Percentiles rank a stretch among this genome's conserved stretches.
Conservation (phyloP, 2,329 filamentous ascomycete genomes). For the Venturia aucupariae region DNA sequence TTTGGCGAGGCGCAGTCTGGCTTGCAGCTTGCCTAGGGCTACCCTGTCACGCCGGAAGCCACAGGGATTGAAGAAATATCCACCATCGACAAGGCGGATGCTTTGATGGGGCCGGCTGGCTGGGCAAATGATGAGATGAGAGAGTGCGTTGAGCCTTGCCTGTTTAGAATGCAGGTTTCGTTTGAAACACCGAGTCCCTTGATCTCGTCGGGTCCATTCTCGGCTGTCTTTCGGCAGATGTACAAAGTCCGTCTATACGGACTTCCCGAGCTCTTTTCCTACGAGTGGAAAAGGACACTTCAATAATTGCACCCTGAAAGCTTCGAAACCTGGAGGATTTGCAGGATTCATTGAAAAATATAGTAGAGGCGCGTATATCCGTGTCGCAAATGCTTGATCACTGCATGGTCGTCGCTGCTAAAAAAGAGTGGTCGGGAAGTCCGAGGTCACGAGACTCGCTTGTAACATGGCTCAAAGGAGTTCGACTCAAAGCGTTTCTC, state of each 20-base stretch:
- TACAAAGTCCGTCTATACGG: neutral
- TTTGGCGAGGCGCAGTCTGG: constrained; percentile 1
- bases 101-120: neutral
- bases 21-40: neutral
- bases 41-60: neutral
- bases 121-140: no score
- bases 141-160: neutral
- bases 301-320: neutral
- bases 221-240: neutral
- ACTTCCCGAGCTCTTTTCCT: neutral
- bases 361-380: no score
- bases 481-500: neutral
- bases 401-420: neutral
- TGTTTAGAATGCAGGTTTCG: neutral
- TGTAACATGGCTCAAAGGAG: neutral
- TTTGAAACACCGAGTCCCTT: neutral
- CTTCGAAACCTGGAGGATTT: neutral
- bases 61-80: neutral
- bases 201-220: neutral
- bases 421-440: neutral
- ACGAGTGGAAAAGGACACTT: neutral
- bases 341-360: neutral
- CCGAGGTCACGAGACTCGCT: neutral
- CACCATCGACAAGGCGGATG: neutral
- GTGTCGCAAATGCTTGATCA: neutral